Evolutionary conservation across 2,329 filamentous ascomycete genomes (phyloP).

Genomic region (Pyrenochaeta sp.): DNA sequence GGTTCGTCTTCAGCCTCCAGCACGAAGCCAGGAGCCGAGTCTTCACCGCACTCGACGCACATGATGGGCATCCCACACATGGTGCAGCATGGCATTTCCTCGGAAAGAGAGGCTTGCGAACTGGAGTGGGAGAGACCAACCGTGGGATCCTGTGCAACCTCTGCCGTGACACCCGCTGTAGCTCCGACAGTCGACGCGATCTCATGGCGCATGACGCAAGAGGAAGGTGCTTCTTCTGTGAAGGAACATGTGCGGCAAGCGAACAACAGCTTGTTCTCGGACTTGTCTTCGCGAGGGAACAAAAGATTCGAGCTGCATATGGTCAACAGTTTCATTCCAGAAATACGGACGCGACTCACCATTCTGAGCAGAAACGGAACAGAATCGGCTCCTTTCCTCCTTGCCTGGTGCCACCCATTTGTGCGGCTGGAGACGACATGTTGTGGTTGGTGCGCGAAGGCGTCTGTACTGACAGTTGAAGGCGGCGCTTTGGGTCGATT

Average conservation of each 20-base stretch:
- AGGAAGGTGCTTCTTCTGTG: conserved; percentile 83
- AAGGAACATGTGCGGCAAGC: conserved; percentile 96
- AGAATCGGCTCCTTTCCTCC: conserved; percentile 77
- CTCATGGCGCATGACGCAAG: conserved; percentile 95
- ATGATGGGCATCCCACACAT: conserved; percentile 66
- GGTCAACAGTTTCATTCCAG: conserved; percentile 11
- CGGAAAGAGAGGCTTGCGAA: conserved; percentile 37
- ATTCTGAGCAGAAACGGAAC: conserved; percentile 98
- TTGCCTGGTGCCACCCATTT: conserved; percentile 44
- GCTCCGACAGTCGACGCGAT: conserved; percentile 91
- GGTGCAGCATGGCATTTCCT: conserved; percentile 60
- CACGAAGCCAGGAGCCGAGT: conserved; percentile 54
- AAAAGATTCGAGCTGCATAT: conserved; percentile 84
- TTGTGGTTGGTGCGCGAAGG: conserved; percentile 4
- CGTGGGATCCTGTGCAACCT: conserved; percentile 97
- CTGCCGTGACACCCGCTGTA: conserved; percentile 95
- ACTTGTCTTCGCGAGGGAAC: conserved; percentile 93
- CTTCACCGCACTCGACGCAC: conserved; percentile 62
- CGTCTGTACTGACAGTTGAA: background rate
- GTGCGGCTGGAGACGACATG: conserved; percentile 50
- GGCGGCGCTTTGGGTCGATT: background rate
- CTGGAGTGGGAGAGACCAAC: conserved; percentile 71
- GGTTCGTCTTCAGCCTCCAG: conserved; percentile 55
- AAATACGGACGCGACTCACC: conserved; percentile 58
- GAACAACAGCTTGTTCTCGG: conserved; percentile 86